These are phyloP conservation scores for Boletus sp. DNA, from an alignment of 1,284 basidiomycete genomes.

Conservation along the genomic window DNA sequence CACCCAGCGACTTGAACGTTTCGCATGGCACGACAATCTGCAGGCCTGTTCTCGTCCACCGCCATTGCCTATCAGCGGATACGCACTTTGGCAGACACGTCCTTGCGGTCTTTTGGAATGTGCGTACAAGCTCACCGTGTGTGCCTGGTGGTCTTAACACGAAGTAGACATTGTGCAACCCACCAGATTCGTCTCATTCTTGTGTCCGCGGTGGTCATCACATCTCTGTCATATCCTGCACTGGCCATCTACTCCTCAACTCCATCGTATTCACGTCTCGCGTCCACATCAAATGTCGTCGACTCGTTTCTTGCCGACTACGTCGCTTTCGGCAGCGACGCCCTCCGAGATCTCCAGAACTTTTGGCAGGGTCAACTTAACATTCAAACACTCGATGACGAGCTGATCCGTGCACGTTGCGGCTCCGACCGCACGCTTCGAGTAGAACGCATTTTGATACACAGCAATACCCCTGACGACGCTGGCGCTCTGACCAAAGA, in stretches of 20 bases:
- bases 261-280: conserved; percentile 58
- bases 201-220: conserved; percentile 92
- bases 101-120: conserved; percentile 73
- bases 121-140: conserved; percentile 38
- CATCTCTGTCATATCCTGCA: conserved; percentile 91
- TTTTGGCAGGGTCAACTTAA: conserved; percentile 61
- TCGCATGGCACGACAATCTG: conserved; percentile 25
- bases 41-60: conserved; percentile 17
- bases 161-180: conserved; percentile 72
- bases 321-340: conserved; percentile 46
- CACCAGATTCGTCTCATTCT: conserved; percentile 93
- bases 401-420: conserved; percentile 69
- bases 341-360: conserved; percentile 60
- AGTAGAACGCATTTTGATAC: conserved; percentile 73
- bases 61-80: conserved; percentile 31
- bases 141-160: conserved; percentile 12
- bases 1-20: conserved; percentile 13
- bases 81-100: conserved; percentile 44
- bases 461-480: conserved; percentile 49
- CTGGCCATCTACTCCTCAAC: conserved; percentile 80
- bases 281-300: conserved; percentile 52
- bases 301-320: conserved; percentile 57
- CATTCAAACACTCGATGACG: conserved; percentile 63
- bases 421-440: conserved; percentile 69
- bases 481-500: conserved; percentile 56